Evolutionary conservation across 2,329 filamentous ascomycete species (phyloP).

Genomic region (Amphichorda felina): DNA sequence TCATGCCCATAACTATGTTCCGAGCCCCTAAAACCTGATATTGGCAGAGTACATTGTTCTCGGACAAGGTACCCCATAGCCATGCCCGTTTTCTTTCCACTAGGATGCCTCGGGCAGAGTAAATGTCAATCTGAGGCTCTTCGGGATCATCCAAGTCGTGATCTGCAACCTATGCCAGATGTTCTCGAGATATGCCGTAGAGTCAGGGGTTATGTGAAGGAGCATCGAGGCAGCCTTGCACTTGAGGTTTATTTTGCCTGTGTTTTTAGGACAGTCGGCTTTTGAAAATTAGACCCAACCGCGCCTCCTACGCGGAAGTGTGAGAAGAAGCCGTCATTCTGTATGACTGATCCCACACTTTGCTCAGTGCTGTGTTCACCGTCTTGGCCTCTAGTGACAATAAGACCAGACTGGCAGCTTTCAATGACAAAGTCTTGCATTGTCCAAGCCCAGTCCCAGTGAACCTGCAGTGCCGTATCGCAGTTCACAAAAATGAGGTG

Average conservation of each 20-base stretch:
- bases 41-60: conserved; percentile 40
- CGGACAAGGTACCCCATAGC: conserved; percentile 38
- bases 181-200: background rate
- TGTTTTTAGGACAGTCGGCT: conserved; percentile 10
- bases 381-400: conserved; percentile 54
- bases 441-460: conserved; percentile 66
- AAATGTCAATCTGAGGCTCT: conserved; percentile 13
- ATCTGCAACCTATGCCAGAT: conserved; percentile 28
- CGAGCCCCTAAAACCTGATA: conserved; percentile 33
- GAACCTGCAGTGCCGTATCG: conserved; percentile 51
- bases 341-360: conserved; percentile 73
- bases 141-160: conserved; percentile 34
- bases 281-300: conserved; percentile 7
- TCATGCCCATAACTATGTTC: conserved; percentile 29
- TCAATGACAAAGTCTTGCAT: conserved; percentile 67
- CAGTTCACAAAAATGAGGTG: conserved; percentile 51
- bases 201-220: conserved; percentile 28
- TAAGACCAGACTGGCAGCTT: conserved; percentile 62
- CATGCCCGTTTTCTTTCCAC: conserved; percentile 39
- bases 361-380: conserved; percentile 33
- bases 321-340: conserved; percentile 68
- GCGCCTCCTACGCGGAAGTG: conserved; percentile 32
- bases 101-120: conserved; percentile 31
- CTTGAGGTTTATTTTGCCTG: conserved; percentile 20
- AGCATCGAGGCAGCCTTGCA: conserved; percentile 49